phyloP scores from a whole-genome alignment of 805 yeast genomes.

The Ogataea pini region DNA sequence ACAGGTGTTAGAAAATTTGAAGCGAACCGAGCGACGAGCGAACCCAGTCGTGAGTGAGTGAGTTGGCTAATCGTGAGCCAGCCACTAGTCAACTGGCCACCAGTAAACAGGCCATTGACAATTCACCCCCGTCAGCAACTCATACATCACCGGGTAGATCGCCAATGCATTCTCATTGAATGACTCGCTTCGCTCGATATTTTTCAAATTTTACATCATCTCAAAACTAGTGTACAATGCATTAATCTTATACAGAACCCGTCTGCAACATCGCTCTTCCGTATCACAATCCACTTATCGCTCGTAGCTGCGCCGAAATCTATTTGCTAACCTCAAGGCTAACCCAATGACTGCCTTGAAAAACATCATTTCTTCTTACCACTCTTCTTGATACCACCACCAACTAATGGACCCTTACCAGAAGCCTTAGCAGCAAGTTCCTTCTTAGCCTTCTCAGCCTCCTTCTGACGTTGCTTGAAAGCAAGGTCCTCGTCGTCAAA shows the following conservation, averaged over 20 bases:
- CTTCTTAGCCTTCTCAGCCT: constrained; percentile 91
- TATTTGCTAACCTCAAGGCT: no score
- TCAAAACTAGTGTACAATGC: neutral
- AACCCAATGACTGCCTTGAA: no score
- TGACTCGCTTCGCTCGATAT: no score
- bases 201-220: neutral
- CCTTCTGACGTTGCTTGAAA: constrained; percentile 90
- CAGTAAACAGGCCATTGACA: no score
- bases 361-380: constrained; percentile 46
- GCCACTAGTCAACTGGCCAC: no score
- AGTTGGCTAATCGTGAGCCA: no score
- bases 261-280: neutral
- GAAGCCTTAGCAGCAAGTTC: constrained; percentile 85
- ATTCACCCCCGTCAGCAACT: no score
- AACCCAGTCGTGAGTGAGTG: no score
- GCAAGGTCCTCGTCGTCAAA: constrained; percentile 87
- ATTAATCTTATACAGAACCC: neutral
- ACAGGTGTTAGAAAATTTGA: neutral
- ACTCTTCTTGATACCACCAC: constrained; percentile 95
- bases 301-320: no score
- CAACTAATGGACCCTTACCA: constrained; percentile 87
- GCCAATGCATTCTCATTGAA: no score
- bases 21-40: neutral
- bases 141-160: no score
- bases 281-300: no score